phyloP scores from a whole-genome alignment of 306 rosid species.

The Canavalia gladiata region DNA sequence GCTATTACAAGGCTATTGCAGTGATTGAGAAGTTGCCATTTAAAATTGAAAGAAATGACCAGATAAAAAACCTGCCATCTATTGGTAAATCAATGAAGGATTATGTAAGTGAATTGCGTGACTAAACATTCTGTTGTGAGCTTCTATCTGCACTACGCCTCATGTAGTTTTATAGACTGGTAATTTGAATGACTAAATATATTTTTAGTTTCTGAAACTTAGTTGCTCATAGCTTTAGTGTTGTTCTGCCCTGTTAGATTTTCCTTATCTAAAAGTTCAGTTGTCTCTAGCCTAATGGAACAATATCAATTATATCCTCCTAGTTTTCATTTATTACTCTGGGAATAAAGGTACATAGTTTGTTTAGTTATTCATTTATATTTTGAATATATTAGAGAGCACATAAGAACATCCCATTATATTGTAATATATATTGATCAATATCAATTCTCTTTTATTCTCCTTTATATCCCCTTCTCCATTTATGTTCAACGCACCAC shows the following conservation, averaged over 20 bases:
- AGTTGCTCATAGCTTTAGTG: background rate
- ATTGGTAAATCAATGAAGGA: slow-evolving; percentile 93
- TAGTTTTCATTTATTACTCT: slow-evolving; percentile 15
- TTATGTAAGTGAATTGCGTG: slow-evolving; percentile 68
- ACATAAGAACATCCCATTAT: no score
- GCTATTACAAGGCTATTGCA: slow-evolving; percentile 89
- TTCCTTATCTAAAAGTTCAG: background rate
- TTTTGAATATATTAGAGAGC: no score
- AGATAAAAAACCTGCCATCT: slow-evolving; percentile 77
- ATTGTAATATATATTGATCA: no score
- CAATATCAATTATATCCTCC: slow-evolving; percentile 7
- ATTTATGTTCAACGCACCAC: no score
- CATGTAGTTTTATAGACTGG: slow-evolving; percentile 23
- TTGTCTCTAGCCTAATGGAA: slow-evolving; percentile 5
- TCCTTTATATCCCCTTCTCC: no score
- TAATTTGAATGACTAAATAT: slow-evolving; percentile 22
- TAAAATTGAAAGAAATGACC: slow-evolving; percentile 76
- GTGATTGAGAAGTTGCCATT: slow-evolving; percentile 88
- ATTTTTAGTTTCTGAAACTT: slow-evolving; percentile 4
- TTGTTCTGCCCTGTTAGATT: slow-evolving; percentile 23
- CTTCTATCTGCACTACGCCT: slow-evolving; percentile 12
- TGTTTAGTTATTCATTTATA: background rate
- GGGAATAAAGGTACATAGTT: slow-evolving; percentile 17
- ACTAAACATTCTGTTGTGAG: slow-evolving; percentile 27
- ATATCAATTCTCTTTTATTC: no score